Conservation (phyloP, 495 filamentous ascomycete genomes). For the Cryomyces minteri region DNA sequence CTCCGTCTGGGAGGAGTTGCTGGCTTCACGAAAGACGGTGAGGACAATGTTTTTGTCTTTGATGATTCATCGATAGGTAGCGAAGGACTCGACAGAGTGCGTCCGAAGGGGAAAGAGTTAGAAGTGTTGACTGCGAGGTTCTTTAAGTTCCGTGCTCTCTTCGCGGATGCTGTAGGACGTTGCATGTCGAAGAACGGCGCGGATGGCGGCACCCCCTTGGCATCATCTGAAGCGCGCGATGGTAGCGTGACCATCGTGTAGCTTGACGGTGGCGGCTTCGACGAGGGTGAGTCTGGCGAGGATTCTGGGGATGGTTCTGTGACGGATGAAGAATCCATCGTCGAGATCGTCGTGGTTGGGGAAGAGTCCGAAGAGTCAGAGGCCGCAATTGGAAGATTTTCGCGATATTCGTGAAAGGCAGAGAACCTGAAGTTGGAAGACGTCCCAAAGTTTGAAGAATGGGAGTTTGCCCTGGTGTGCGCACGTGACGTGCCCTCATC, state of each 20-base stretch:
- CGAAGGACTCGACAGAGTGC: conserved; percentile 31
- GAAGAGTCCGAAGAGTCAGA: conserved; percentile 86
- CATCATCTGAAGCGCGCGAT: conserved; percentile 3
- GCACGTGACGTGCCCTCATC: no score
- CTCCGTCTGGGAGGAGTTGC: conserved; percentile 50
- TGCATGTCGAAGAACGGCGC: conserved; percentile 21
- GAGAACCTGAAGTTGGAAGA: conserved; percentile 2
- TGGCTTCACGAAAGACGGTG: conserved; percentile 64
- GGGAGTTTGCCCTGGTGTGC: no score
- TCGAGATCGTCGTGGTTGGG: conserved; percentile 88
- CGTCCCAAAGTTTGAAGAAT: no score
- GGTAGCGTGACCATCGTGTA: neutral
- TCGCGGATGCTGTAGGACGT: conserved; percentile 39
- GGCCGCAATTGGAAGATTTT: conserved; percentile 58
- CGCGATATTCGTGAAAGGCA: conserved; percentile 30
- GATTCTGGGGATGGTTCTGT: conserved; percentile 86
- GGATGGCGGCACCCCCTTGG: conserved; percentile 3
- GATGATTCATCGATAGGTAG: conserved; percentile 23
- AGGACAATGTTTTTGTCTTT: conserved; percentile 42
- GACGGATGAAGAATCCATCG: conserved; percentile 68
- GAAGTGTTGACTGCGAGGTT: conserved; percentile 79
- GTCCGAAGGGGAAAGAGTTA: conserved; percentile 24
- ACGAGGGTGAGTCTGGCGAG: conserved; percentile 71
- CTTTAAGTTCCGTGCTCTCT: conserved; percentile 76
- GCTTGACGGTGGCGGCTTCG: conserved; percentile 24